These are phyloP conservation scores for Amaranthus tricolor DNA, from an alignment of 179 eudicot genomes.

Conservation along the genomic window DNA sequence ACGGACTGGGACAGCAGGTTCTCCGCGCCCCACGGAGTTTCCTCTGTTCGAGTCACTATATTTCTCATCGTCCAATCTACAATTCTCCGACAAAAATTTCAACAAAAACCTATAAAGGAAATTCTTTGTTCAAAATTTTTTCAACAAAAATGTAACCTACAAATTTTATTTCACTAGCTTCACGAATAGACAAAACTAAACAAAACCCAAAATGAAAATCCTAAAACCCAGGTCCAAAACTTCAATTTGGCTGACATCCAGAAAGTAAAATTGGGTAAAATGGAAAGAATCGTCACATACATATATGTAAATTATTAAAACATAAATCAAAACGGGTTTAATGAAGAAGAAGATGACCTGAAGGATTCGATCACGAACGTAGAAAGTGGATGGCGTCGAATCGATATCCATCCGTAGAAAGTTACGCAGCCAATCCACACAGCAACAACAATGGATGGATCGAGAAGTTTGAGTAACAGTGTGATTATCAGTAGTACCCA, in stretches of 20 bases:
- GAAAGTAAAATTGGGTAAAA: neutral
- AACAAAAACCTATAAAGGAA: no score
- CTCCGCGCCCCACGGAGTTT: no score
- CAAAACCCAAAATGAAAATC: neutral
- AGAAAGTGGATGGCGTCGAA: slow-evolving; percentile 24
- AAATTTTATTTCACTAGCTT: neutral
- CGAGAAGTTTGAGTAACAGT: slow-evolving; percentile 10
- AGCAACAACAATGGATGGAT: slow-evolving; percentile 33
- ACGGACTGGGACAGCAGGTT: no score
- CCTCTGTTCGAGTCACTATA: no score
- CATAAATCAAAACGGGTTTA: neutral
- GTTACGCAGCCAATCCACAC: slow-evolving; percentile 40
- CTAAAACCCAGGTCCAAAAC: neutral
- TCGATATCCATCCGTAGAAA: slow-evolving; percentile 38
- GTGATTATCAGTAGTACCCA: slow-evolving; percentile 22
- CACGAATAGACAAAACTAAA: neutral
- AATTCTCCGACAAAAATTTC: no score
- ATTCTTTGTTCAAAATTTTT: no score
- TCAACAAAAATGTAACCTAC: no score
- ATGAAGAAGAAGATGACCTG: slow-evolving; percentile 19
- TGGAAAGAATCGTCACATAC: no score
- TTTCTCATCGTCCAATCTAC: no score
- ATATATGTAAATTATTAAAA: neutral
- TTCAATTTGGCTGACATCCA: neutral
- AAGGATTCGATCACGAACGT: slow-evolving; percentile 32